Evolutionary conservation across 306 rosid genomes (phyloP), one percentile per base, ranked within the genome.

Genomic region (Cicer yamashitae): DNA sequence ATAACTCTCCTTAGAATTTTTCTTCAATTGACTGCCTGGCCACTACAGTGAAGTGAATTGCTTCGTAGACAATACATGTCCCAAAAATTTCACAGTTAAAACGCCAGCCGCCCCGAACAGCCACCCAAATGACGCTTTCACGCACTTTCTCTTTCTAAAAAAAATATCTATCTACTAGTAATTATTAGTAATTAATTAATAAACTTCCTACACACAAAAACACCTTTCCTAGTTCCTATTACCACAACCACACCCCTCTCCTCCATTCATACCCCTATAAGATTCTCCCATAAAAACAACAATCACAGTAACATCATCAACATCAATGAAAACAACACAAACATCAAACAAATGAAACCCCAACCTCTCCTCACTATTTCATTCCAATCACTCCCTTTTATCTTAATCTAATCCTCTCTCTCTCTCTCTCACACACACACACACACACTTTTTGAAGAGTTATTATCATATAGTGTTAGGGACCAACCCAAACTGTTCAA

Each of bases 211-310:
- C 58, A 71, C 82, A 81, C 59, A 87, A 14, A 51, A 14, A 51
- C 22, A 51, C 57, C 5, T 38, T 10, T 25, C 40, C 20, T 84
- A 84, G 84, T 84, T 90, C 80, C 88, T 10, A 77, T 64, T 78
- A 77, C 82, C 77, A 79, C 74, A 77, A 9, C 6, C 13, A 73
- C 85, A 77, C 53, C 70, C 48, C 17, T 58, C 39, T 58, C 4
- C 41, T 25, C 70, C 34, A n/a, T 38, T 62, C 48, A 62, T 25
- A 38, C 68, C 25, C 30, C 8, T 9, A 63, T 7, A 37, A 37
- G 45, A 38, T n/a, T 63, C 70, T 64, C 34, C 14, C 50, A 64
- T 14, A 63, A 39, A 63, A 64, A 64, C 30, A 63, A 58, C 6
- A 30, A 20, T 64, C 8, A 64, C 51, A 64, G 51, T 64, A 41